These are phyloP conservation scores for Dictyostelium capitatum DNA, from an alignment of 78 protist genomes.

Conservation along the genomic window DNA sequence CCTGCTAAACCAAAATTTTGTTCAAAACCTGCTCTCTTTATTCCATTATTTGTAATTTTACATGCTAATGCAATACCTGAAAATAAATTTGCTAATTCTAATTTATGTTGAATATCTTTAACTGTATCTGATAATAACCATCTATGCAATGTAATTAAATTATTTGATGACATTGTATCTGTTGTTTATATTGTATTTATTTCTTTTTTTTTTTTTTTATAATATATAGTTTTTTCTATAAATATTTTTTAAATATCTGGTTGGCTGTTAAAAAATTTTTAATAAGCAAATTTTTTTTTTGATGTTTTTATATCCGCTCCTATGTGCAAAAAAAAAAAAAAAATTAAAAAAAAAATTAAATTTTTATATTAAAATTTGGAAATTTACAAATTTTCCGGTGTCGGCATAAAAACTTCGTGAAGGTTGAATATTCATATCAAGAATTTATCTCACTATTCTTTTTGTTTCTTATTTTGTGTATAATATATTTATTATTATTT, in stretches of 20 bases:
- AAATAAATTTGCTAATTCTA: conserved; percentile 60
- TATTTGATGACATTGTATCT: conserved; percentile 40
- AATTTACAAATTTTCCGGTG: not conserved
- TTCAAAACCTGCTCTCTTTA: conserved; percentile 86
- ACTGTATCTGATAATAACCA: conserved; percentile 59
- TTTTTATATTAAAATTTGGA: not conserved
- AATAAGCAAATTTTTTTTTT: no score
- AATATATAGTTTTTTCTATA: not conserved
- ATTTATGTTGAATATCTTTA: not conserved
- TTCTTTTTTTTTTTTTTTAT: not conserved
- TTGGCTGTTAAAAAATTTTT: no score
- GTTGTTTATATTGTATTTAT: not conserved
- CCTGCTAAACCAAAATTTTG: conserved; percentile 78
- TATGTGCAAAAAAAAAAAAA: not conserved
- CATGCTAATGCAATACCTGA: conserved; percentile 77
- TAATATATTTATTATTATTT: no score
- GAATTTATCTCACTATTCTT: no score
- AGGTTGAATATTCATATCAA: no score
- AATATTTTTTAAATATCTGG: no score
- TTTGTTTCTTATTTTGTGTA: no score
- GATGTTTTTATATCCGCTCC: no score
- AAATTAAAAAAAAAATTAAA: not conserved
- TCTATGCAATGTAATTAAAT: conserved; percentile 56
- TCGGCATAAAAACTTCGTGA: not conserved
- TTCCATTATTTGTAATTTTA: conserved; percentile 69